Evolutionary conservation across 345 rosid genomes (phyloP), one percentile per base, ranked within the genome.

Genomic region (Xanthoceras sorbifolium): DNA sequence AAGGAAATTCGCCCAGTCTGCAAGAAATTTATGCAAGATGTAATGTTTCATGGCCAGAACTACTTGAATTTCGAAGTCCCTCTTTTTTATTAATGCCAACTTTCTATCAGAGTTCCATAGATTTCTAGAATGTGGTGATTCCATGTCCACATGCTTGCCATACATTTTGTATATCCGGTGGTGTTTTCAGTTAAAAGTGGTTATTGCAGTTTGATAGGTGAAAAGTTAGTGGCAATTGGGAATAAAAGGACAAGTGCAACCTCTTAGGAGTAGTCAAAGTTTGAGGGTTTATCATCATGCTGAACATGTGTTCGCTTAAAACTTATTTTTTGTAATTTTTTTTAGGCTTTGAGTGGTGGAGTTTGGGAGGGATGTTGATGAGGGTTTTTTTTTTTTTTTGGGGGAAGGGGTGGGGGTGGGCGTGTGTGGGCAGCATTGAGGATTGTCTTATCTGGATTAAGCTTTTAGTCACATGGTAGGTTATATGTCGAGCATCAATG

Each of bases 1-100:
- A 96, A 96, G 84, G 98, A 96, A 79, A 96, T 96, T 73, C 99
- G 98, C 80, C 98, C 98, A 0, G 97, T 97, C 85, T 97, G 99
- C 99, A 94, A 97, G 86, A 97, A 94, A 63, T 97, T 97, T 76
- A 97, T 97, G 99, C 99, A 94, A 94, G 98, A 97, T 94, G 98
- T 97, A 97, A 97, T 92, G 88, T 88, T 82, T 77, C 83, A 79
- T 82, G 76, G 85, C 86, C 94, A 87, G 82, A 85, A 69, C 84
- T 85, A 42, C 88, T 89, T 88, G 84, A 85, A 79, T 87, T 86
- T 89, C 73, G 86, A 83, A 83, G 83, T 89, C 78, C 34, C 60
- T 83, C 77, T 71, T 82, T 77, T 85, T 80, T 65, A 76, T 83
- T 86, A 84, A 64, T 83, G 77, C 82, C 79, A 76, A 85, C 78